Conservation (phyloP, 768 basidiomycete genomes). For the Termitomyces sp. region DNA sequence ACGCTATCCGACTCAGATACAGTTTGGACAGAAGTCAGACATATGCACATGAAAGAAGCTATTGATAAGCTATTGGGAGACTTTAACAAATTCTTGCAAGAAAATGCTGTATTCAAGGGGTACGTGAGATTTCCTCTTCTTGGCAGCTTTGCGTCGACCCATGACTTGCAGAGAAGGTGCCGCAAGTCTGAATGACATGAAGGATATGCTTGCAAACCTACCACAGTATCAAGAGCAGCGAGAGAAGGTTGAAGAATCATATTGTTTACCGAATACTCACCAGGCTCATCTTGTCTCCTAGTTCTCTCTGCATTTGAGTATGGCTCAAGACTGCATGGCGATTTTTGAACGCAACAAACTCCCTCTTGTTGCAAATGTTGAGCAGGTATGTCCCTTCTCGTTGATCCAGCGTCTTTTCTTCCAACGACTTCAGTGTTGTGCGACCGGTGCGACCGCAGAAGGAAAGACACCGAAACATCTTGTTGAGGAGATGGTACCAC, state of each 20-base stretch:
- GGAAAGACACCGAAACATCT: slow-evolving; percentile 92
- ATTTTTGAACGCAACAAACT: slow-evolving; percentile 88
- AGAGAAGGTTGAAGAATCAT: slow-evolving; percentile 61
- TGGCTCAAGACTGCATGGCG: slow-evolving; percentile 97
- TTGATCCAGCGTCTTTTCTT: background rate
- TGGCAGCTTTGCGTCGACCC: slow-evolving; percentile 1
- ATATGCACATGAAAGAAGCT: slow-evolving; percentile 98
- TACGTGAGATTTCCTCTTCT: slow-evolving; percentile 26
- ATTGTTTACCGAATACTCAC: background rate
- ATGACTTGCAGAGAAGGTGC: slow-evolving; percentile 55
- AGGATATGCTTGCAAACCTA: slow-evolving; percentile 90
- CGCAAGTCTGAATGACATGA: slow-evolving; percentile 93
- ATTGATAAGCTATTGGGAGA: slow-evolving; percentile 96
- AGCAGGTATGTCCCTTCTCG: slow-evolving; percentile 56
- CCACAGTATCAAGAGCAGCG: slow-evolving; percentile 94
- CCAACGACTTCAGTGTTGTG: slow-evolving; percentile 63
- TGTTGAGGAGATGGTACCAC: slow-evolving; percentile 98
- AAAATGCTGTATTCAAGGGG: slow-evolving; percentile 94
- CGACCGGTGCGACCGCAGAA: slow-evolving; percentile 82
- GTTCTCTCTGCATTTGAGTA: slow-evolving; percentile 95
- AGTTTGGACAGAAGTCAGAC: slow-evolving; percentile 89
- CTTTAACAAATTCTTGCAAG: slow-evolving; percentile 90
- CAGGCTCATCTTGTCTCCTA: slow-evolving; percentile 24
- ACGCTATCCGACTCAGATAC: slow-evolving; percentile 80
- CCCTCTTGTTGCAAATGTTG: slow-evolving; percentile 76